Base-by-base conservation (phyloP, 2,329 filamentous ascomycete genomes). In the Pleomassaria siparia region DNA sequence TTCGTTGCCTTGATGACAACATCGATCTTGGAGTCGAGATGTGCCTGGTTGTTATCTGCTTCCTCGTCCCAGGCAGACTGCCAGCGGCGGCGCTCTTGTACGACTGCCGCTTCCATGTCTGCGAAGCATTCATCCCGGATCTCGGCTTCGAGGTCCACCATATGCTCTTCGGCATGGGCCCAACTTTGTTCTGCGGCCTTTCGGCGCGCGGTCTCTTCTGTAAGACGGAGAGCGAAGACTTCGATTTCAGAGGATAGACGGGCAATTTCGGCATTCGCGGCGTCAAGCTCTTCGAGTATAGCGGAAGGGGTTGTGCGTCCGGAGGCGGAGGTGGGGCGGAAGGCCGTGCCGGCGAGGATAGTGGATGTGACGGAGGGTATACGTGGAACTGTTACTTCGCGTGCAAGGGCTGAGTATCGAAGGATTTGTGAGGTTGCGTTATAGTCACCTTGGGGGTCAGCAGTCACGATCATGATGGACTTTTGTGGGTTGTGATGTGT, bases 401-500 rank as follows among this genome's bases (percentile, higher is more conserved):
- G 84, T 0, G 94, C 94, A 4, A 99, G 80, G 0, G 94, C 92
- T 18, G 89, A 94, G 73, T 99, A 99, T 15, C 92, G 86, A 1
- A 99, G 78, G 51, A 99, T 97, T 66, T 97, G 94, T 4, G 89
- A 95, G 0, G 94, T 99, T 11, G 94, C 91, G 65, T 97, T 97
- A 76, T 91, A 96, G 70, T 99, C 94, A 29, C 94, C 92, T 11
- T 88, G 74, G 0, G 94, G 89, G 63, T 99, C 92, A 2, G 92
- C 94, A 0, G 92, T 96, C 13, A 97, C 92, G 47, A 99, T 88
- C 91, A 99, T 97, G 60, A 95, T 84, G 1, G 87, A 91, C 62
- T 88, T 91, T 67, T 97, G 94, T 0, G 90, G 88, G 21, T 66
- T 57, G 49, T 70, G 67, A 37, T 67, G 68, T 56, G 76, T 50